Evolutionary conservation across 2,329 filamentous ascomycete species (phyloP), one percentile per base, ranked within the genome.

Genomic region (Apiospora marii): DNA sequence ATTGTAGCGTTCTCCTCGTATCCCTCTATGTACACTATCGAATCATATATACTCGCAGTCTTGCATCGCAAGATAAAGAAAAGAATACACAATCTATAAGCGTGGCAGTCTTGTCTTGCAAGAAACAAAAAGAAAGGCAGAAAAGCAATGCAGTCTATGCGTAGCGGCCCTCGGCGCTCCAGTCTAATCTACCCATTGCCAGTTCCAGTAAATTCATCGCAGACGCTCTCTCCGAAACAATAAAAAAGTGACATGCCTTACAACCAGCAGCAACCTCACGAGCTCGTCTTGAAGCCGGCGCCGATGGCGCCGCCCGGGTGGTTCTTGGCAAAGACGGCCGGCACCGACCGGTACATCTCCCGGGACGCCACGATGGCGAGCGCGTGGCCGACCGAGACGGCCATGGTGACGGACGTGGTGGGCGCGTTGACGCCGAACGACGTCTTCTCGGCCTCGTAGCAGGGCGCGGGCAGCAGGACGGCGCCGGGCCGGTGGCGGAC

Each of bases 321-420:
- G 77, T 97, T 95, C 73, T 84, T 87, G 27, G 86, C 87, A 79
- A 96, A 96, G 0, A 93, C 89, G 7, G 86, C 82, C 74, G 83
- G 86, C 2, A 92, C 88, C 3, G 83, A 88, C 37, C 85, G 85
- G 79, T 96, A 92, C 67, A 97, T 83, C 76, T 92, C 91, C 70
- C 91, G 90, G 1, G 94, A 92, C 1, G 91, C 88, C 0, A 94
- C 93, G 27, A 98, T 88, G 2, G 95, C 95, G 19, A 98, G 85
- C 68, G 96, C 96, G 78, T 98, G 95, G 1, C 95, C 94, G 0
- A 98, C 86, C 0, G 95, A 94, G 16, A 98, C 87, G 0, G 96
- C 94, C 19, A 95, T 94, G 0, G 96, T 98, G 0, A 96, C 98
- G 10, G 93, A 96, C 0, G 94, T 96, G 0, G 95, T 98, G 0